Percentiles rank a stretch among this genome's conserved stretches.
Conservation (phyloP, 768 basidiomycete species). For the Collybia nuda region DNA sequence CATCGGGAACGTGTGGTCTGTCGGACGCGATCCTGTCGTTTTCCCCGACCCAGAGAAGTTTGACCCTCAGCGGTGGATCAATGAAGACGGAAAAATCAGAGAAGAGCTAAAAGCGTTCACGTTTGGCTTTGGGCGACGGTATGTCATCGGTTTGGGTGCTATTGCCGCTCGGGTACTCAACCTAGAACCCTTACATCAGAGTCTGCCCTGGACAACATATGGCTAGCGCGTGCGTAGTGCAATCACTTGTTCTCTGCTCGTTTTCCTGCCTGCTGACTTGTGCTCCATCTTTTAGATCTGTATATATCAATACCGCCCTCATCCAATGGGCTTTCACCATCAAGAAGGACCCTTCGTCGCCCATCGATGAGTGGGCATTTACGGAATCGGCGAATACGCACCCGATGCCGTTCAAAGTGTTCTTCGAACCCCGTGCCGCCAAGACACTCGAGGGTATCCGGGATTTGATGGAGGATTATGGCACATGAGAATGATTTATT, state of each 20-base stretch:
- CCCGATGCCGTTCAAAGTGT: slow-evolving; percentile 58
- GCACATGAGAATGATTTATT: not conserved
- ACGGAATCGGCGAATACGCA: slow-evolving; percentile 65
- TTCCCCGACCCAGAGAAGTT: slow-evolving; percentile 63
- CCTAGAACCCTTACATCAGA: slow-evolving; percentile 14
- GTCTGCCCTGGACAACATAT: slow-evolving; percentile 69
- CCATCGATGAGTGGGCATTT: slow-evolving; percentile 63
- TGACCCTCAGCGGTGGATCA: slow-evolving; percentile 58
- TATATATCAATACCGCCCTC: slow-evolving; percentile 66
- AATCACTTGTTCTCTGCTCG: not conserved
- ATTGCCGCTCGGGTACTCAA: no score
- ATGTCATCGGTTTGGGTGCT: no score
- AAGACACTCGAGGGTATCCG: slow-evolving; percentile 29
- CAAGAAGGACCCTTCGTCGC: slow-evolving; percentile 44
- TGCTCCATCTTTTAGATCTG: slow-evolving; percentile 40
- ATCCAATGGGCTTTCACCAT: slow-evolving; percentile 68
- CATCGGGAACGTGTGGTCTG: slow-evolving; percentile 62
- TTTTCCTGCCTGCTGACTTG: not conserved
- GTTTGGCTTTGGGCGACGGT: slow-evolving; percentile 56
- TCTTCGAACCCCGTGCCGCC: slow-evolving; percentile 50
- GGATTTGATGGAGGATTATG: slow-evolving; percentile 42
- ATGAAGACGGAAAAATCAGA: slow-evolving; percentile 39
- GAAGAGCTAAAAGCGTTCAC: slow-evolving; percentile 52
- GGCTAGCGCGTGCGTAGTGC: slow-evolving; percentile 36
- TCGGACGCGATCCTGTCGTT: slow-evolving; percentile 55